Conservation (phyloP, 2,329 filamentous ascomycete genomes). For the Pochonia chlamydosporia region DNA sequence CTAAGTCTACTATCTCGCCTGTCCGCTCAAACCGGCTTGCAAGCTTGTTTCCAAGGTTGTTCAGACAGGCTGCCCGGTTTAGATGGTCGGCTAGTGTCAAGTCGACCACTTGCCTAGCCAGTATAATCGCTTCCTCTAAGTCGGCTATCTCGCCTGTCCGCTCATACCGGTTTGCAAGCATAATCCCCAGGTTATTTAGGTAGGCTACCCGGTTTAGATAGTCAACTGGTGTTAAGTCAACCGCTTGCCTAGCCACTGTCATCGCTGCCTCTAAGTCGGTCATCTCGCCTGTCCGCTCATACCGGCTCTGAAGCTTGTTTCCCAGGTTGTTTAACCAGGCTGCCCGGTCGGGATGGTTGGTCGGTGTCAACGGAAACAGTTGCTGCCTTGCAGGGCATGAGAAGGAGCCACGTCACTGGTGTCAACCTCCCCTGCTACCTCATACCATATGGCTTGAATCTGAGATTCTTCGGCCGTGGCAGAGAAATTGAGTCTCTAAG, state of each 20-base stretch:
- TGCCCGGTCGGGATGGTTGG: neutral
- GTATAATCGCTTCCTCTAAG: neutral
- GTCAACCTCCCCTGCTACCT: no score
- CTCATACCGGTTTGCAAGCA: conserved; percentile 1
- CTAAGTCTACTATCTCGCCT: conserved; percentile 1
- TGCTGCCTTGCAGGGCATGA: no score
- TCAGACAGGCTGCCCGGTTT: neutral
- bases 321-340: neutral
- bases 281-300: conserved; percentile 7
- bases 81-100: neutral
- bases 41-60: neutral
- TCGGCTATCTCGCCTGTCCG: neutral
- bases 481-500: no score
- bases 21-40: neutral
- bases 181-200: neutral
- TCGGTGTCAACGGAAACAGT: no score
- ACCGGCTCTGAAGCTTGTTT: conserved; percentile 1
- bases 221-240: neutral
- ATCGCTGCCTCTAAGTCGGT: conserved; percentile 7
- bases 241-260: neutral
- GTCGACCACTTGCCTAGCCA: neutral
- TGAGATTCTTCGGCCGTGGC: no score
- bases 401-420: no score
- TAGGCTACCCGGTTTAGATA: neutral
- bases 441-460: no score